phyloP scores from a whole-genome alignment of 108 stramenopile species.

The Mediolabrus comicus region DNA sequence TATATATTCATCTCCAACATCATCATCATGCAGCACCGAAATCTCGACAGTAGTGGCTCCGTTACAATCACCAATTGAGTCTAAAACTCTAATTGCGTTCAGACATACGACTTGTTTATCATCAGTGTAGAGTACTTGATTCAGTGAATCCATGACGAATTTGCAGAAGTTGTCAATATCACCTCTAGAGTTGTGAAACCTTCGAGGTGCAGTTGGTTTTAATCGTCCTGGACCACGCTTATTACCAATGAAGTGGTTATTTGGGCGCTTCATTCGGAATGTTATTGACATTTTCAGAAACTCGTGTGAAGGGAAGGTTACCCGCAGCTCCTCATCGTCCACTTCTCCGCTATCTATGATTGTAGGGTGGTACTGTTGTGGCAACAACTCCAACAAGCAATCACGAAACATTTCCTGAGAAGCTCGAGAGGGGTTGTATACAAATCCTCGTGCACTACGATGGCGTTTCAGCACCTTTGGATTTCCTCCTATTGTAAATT shows the following conservation, averaged over 20 bases:
- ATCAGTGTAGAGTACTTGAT: slow-evolving; percentile 71
- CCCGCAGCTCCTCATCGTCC: background rate
- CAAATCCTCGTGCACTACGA: slow-evolving; percentile 63
- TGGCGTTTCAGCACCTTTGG: slow-evolving; percentile 81
- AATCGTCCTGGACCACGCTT: slow-evolving; percentile 52
- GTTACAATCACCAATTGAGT: slow-evolving; percentile 58
- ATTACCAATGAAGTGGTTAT: slow-evolving; percentile 60
- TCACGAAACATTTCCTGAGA: slow-evolving; percentile 66
- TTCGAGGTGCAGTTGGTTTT: slow-evolving; percentile 46
- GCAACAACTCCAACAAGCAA: slow-evolving; percentile 41
- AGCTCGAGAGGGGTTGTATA: slow-evolving; percentile 78
- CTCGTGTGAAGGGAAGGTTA: slow-evolving; percentile 32
- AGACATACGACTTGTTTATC: slow-evolving; percentile 77
- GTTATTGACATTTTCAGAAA: slow-evolving; percentile 55
- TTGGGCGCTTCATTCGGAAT: slow-evolving; percentile 77
- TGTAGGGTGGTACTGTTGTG: slow-evolving; percentile 18
- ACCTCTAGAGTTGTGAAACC: slow-evolving; percentile 18
- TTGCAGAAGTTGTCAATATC: slow-evolving; percentile 87
- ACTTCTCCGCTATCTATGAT: slow-evolving; percentile 22
- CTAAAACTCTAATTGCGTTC: slow-evolving; percentile 65
- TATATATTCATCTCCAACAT: slow-evolving; percentile 26
- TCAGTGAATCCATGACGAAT: slow-evolving; percentile 85
- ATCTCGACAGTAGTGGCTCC: slow-evolving; percentile 68
- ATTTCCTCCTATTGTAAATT: slow-evolving; percentile 69
- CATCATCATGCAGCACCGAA: slow-evolving; percentile 36